Evolutionary conservation across 2,329 filamentous ascomycete genomes (phyloP).

Genomic region (Colletotrichum siamense): DNA sequence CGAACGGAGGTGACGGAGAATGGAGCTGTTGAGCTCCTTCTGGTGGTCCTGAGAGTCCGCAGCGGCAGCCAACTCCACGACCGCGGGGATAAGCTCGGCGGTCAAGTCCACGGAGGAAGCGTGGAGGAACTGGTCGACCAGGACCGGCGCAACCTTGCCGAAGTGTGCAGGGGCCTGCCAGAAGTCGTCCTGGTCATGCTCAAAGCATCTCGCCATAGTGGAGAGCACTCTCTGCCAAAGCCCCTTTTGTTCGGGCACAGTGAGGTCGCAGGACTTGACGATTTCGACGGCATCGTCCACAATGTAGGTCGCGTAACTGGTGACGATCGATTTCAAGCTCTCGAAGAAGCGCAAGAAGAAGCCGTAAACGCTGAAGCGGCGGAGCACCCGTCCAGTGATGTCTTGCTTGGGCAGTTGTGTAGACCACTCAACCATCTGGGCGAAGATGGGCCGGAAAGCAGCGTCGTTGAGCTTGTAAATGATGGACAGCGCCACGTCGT

Average conservation of each 20-base stretch:
- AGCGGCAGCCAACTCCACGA: slow-evolving; percentile 80
- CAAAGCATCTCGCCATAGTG: slow-evolving; percentile 78
- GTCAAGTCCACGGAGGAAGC: slow-evolving; percentile 48
- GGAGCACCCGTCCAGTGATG: slow-evolving; percentile 58
- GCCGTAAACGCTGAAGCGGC: slow-evolving; percentile 79
- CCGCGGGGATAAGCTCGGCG: slow-evolving; percentile 70
- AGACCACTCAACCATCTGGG: slow-evolving; percentile 84
- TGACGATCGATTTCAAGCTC: slow-evolving; percentile 91
- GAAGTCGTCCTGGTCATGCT: slow-evolving; percentile 92
- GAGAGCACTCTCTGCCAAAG: slow-evolving; percentile 75
- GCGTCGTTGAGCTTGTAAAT: slow-evolving; percentile 97
- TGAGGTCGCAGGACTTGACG: slow-evolving; percentile 59
- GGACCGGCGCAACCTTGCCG: slow-evolving; percentile 68
- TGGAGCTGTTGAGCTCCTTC: slow-evolving; percentile 81
- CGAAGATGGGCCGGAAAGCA: slow-evolving; percentile 90
- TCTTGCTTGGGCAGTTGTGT: slow-evolving; percentile 68
- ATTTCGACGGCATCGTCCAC: slow-evolving; percentile 75
- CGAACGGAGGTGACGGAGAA: slow-evolving; percentile 81
- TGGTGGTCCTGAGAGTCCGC: slow-evolving; percentile 88
- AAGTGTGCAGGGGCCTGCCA: slow-evolving; percentile 95
- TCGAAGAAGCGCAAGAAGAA: slow-evolving; percentile 84
- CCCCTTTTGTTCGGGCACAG: slow-evolving; percentile 50
- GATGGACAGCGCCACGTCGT: slow-evolving; percentile 82
- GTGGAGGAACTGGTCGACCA: slow-evolving; percentile 70
- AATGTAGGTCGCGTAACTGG: slow-evolving; percentile 86